Conservation (phyloP, 2,329 filamentous ascomycete species). For the Dothideomycetidae sp. region DNA sequence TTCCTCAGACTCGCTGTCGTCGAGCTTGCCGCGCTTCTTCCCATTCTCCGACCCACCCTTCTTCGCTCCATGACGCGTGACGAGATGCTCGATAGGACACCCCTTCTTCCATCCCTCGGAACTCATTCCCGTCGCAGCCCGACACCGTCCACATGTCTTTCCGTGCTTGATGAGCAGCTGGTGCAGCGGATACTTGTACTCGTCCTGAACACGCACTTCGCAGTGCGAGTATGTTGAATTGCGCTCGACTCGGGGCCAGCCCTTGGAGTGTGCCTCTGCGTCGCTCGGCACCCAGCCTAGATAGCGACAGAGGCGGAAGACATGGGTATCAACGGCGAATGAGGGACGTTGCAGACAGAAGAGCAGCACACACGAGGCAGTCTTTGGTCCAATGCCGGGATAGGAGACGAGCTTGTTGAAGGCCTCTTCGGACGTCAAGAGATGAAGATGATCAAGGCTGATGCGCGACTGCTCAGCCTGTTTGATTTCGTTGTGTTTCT, state of each 20-base stretch:
- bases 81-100: slow-evolving; percentile 50
- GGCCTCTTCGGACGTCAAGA: slow-evolving; percentile 40
- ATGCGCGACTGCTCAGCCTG: slow-evolving; percentile 37
- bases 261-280: slow-evolving; percentile 25
- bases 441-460: slow-evolving; percentile 48
- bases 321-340: slow-evolving; percentile 54
- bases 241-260: slow-evolving; percentile 32
- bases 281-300: slow-evolving; percentile 44
- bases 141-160: slow-evolving; percentile 45
- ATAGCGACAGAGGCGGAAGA: slow-evolving; percentile 48
- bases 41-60: slow-evolving; percentile 28
- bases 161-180: slow-evolving; percentile 49
- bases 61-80: slow-evolving; percentile 41
- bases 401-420: slow-evolving; percentile 44
- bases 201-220: slow-evolving; percentile 46
- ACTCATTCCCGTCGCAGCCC: slow-evolving; percentile 45
- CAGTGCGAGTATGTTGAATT: slow-evolving; percentile 45
- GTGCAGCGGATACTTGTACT: slow-evolving; percentile 49
- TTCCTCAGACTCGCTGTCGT: slow-evolving; percentile 70
- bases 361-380: slow-evolving; percentile 48
- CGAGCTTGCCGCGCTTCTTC: slow-evolving; percentile 26
- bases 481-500: slow-evolving; percentile 4
- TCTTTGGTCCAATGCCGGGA: slow-evolving; percentile 52
- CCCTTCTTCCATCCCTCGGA: slow-evolving; percentile 49
- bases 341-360: slow-evolving; percentile 50